phyloP scores from a whole-genome alignment of 352 stramenopile species.

The Bremia lactucae region DNA sequence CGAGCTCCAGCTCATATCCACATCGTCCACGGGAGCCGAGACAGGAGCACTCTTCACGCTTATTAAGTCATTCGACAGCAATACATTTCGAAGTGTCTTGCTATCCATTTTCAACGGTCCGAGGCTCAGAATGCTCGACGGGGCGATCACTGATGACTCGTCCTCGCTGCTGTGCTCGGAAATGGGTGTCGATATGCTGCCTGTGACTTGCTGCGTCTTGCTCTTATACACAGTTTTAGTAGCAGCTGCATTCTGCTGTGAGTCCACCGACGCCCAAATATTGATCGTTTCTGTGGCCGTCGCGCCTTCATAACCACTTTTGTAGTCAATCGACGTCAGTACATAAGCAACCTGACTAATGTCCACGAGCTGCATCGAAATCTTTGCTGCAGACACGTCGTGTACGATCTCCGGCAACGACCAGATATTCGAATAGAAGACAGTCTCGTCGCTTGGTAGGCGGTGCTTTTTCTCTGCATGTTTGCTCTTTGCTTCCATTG shows the following conservation, averaged over 20 bases:
- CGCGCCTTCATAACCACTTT: slow-evolving; percentile 41
- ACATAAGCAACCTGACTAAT: slow-evolving; percentile 73
- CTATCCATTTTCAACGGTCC: slow-evolving; percentile 21
- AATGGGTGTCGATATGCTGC: slow-evolving; percentile 24
- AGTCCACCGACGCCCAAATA: slow-evolving; percentile 36
- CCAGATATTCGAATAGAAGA: slow-evolving; percentile 83
- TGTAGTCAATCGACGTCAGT: slow-evolving; percentile 66
- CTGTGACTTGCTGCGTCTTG: slow-evolving; percentile 19
- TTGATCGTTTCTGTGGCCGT: slow-evolving; percentile 28
- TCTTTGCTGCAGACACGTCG: slow-evolving; percentile 11
- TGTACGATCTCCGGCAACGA: slow-evolving; percentile 12
- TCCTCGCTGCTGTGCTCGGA: slow-evolving; percentile 33
- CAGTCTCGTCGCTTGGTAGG: slow-evolving; percentile 40
- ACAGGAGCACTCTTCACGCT: slow-evolving; percentile 32
- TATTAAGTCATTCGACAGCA: slow-evolving; percentile 35
- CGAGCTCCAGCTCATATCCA: slow-evolving; percentile 61
- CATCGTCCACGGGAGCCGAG: slow-evolving; percentile 31
- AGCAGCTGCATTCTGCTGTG: slow-evolving; percentile 11
- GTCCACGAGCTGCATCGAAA: slow-evolving; percentile 41
- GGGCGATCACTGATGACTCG: slow-evolving; percentile 13
- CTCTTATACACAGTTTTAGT: slow-evolving; percentile 11
- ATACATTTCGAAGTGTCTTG: slow-evolving; percentile 19
- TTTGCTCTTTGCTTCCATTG: slow-evolving; percentile 27
- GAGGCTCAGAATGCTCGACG: slow-evolving; percentile 11
- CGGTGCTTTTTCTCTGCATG: slow-evolving; percentile 33